Evolutionary conservation across 2,329 filamentous ascomycete species (phyloP), one percentile per base, ranked within the genome.

Genomic region (Botryosphaeria dothidea): DNA sequence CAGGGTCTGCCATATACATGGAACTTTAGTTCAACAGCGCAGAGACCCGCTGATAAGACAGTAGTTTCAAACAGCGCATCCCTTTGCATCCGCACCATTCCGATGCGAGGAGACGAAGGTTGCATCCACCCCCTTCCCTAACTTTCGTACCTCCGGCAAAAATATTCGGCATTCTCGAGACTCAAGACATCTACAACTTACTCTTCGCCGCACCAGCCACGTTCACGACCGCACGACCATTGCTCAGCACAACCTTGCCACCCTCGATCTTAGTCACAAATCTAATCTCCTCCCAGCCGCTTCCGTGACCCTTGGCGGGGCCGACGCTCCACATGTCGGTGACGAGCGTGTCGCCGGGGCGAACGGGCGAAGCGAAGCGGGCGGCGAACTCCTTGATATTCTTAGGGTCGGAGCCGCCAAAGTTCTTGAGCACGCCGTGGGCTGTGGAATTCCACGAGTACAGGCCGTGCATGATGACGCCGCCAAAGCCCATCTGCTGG

Each of bases 321-420:
- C 92, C 92, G 23, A 86, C 92, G 74, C 85, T 84, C 93, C 93
- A 97, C 58, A 91, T 91, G 74, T 92, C 88, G 5, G 89, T 92
- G 38, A 92, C 85, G 31, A 97, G 84, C 81, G 90, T 93, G 75
- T 95, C 91, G 23, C 91, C 92, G 0, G 92, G 92, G 75, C 87
- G 88, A 8, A 97, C 93, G 0, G 93, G 93, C 68, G 88, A 90
- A 13, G 92, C 92, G 75, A 97, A 97, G 48, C 93, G 84, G 19
- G 92, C 92, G 81, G 94, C 92, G 82, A 94, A 97, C 79, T 95
- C 92, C 79, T 88, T 91, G 70, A 97, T 83, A 73, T 94, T 96
- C 69, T 85, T 85, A 1, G 93, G 91, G 73, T 96, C 86, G 76
- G 90, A 90, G 52, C 85, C 90, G 51, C 92, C 92, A 21, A 96